Evolutionary conservation across 2,329 filamentous ascomycete species (phyloP).

Genomic region (Ophiosphaerella korrae): DNA sequence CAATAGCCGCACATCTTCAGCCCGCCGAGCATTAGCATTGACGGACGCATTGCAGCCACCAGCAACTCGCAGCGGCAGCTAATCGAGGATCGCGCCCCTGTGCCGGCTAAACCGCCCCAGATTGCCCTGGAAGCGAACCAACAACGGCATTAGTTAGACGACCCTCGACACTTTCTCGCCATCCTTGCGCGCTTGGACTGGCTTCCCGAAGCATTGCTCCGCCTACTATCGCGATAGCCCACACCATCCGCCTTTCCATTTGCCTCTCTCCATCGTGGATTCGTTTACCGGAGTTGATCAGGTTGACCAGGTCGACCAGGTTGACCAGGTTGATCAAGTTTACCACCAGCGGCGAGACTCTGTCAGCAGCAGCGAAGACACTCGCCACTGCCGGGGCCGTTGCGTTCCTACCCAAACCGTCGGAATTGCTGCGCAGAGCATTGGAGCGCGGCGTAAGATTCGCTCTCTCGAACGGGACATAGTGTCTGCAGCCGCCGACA

Average conservation of each 20-base stretch:
- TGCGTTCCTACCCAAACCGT: conserved; percentile 29
- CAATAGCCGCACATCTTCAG: conserved; percentile 23
- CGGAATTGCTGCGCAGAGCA: conserved; percentile 28
- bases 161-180: conserved; percentile 24
- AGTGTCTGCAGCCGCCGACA: conserved; percentile 19
- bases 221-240: conserved; percentile 13
- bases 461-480: conserved; percentile 24
- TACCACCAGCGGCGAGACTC: conserved; percentile 11
- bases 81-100: conserved; percentile 43
- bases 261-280: conserved; percentile 14
- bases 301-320: no score
- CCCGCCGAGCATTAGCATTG: conserved; percentile 28
- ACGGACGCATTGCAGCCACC: conserved; percentile 35
- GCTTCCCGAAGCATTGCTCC: conserved; percentile 12
- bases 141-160: conserved; percentile 37
- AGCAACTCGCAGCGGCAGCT: conserved; percentile 43
- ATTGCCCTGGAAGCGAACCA: conserved; percentile 45
- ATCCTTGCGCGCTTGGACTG: conserved; percentile 18
- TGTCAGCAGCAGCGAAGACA: conserved; percentile 31
- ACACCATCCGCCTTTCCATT: conserved; percentile 2
- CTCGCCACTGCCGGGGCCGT: conserved; percentile 36
- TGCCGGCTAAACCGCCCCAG: conserved; percentile 45
- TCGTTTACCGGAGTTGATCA: background rate
- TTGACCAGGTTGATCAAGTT: no score
- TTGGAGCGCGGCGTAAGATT: conserved; percentile 33